Conservation (phyloP, 805 yeast species). For the Tetrapisispora nanseiensis region DNA sequence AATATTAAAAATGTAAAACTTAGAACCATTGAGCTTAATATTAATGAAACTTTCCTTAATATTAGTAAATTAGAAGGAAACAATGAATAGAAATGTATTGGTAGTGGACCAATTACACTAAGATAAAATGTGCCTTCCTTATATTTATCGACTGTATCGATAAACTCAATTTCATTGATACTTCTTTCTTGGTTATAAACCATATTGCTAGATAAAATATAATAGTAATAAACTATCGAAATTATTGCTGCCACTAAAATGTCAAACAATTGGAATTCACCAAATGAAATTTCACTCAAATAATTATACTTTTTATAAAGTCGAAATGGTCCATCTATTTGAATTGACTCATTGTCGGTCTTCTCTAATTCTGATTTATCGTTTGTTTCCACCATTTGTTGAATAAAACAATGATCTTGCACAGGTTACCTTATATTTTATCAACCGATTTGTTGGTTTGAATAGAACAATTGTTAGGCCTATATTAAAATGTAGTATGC, state of each 20-base stretch:
- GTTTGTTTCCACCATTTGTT: conserved; percentile 17
- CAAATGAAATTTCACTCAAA: not conserved
- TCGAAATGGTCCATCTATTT: not conserved
- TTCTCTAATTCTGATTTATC: not conserved
- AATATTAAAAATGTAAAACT: conserved; percentile 11
- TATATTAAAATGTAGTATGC: no score
- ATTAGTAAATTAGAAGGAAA: conserved; percentile 2
- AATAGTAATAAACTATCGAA: not conserved
- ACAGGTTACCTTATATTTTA: no score
- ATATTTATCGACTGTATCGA: conserved; percentile 7
- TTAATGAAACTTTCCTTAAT: conserved; percentile 11
- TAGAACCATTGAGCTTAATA: conserved; percentile 5
- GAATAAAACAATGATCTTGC: conserved; percentile 33
- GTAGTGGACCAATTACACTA: conserved; percentile 15
- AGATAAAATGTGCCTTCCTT: conserved; percentile 12
- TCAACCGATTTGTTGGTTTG: no score
- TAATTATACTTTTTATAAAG: not conserved
- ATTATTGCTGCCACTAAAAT: not conserved
- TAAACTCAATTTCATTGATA: conserved; percentile 7
- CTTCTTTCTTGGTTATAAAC: not conserved
- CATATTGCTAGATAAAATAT: not conserved
- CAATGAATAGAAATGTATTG: conserved; percentile 16
- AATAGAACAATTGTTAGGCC: no score
- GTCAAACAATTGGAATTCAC: not conserved
- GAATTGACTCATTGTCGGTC: not conserved